Evolutionary conservation across 2,329 filamentous ascomycete genomes (phyloP).

Genomic region (Xylariaceae sp.): DNA sequence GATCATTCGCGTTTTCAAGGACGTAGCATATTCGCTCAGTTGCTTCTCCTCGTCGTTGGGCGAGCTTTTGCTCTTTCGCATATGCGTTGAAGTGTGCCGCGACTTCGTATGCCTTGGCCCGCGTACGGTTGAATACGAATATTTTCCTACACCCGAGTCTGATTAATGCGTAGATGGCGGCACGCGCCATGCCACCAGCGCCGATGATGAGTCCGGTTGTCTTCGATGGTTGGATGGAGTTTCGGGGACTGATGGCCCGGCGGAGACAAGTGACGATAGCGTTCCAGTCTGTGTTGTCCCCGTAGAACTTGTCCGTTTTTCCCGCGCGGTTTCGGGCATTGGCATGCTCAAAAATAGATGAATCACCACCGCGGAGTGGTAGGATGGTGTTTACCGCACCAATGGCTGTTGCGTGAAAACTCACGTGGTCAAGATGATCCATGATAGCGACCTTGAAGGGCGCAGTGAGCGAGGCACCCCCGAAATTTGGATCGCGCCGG

Average conservation of each 20-base stretch:
- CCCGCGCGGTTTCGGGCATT: conserved; percentile 57
- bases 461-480: conserved; percentile 61
- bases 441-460: conserved; percentile 68
- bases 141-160: conserved; percentile 68
- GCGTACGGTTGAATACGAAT: conserved; percentile 64
- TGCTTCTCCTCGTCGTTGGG: conserved; percentile 32
- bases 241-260: conserved; percentile 63
- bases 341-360: conserved; percentile 48
- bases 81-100: conserved; percentile 62
- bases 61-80: conserved; percentile 32
- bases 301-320: conserved; percentile 58
- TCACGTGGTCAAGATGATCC: conserved; percentile 57
- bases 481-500: conserved; percentile 56
- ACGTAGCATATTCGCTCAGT: conserved; percentile 44
- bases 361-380: conserved; percentile 52
- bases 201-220: conserved; percentile 55
- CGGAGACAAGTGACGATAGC: conserved; percentile 57
- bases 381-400: conserved; percentile 68
- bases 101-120: conserved; percentile 53
- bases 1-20: conserved; percentile 49
- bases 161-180: conserved; percentile 67
- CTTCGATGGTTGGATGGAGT: conserved; percentile 48
- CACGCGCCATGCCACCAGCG: conserved; percentile 66
- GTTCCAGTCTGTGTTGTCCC: conserved; percentile 66
- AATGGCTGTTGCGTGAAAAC: conserved; percentile 62